Base-by-base conservation (phyloP, 805 yeast genomes). In the Wickerhamiella siamensis region DNA sequence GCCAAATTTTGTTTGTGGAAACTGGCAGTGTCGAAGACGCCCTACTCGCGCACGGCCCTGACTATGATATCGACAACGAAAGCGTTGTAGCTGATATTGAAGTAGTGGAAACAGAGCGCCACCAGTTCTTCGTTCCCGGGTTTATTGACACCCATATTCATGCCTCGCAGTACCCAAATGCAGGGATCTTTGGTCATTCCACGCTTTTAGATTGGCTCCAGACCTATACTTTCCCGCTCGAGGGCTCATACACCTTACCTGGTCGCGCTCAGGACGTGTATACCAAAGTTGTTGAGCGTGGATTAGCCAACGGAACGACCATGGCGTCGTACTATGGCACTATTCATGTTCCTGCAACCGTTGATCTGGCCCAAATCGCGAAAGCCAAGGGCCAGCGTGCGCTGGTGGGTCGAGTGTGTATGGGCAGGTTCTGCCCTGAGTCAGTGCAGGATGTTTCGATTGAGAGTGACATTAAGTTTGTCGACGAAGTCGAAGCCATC, bases 311-410 rank as follows among this genome's bases (percentile, higher is more conserved):
- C 55, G 98, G 98, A 17, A 91, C 97, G 1, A 91, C 98, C 1
- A 77, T 88, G 43, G 94, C 94, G 0, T 71, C 93, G 0, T 91
- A 91, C 62, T 91, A 77, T 58, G 88, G 96, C 3, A 86, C 97
- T 0, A 77, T 83, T 36, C 94, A 88, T 55, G 65, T 77, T 0
- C 73, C 71, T 5, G 77, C 94, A 3, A 72, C 96, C 2, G 78
- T 78, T 40, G 51, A 79, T 31, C 71, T 91, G 53, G 94, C 94
- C 1, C 80, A 79, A 44, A 57, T 80, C 14, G 75, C 88, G 29
- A 62, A 77, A 10, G 46, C 64, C 32, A 51, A 63, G 24, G 94
- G 95, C 31, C 97, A 87, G 60, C 67, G 96, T 46, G 95, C 95
- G 0, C 70, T 82, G 41, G 75, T 91, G 31, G 98, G 98, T 3